phyloP scores from a whole-genome alignment of 2,329 filamentous ascomycete genomes.

The Chaetoscypha palmicola region DNA sequence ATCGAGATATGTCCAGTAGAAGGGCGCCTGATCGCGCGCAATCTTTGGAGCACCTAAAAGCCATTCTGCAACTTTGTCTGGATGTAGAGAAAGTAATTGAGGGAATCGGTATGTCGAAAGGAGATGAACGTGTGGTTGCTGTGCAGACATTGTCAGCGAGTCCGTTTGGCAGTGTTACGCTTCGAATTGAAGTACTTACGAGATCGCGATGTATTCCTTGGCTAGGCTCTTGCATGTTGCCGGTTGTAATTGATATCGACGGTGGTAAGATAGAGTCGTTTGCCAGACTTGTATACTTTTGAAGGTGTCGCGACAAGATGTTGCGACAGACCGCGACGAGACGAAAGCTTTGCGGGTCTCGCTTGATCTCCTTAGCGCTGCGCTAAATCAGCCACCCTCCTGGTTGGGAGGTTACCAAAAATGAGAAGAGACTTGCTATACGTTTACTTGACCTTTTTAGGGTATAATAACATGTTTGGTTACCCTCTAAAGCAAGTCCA shows the following conservation, averaged over 20 bases:
- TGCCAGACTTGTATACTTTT: too few relatives aligned
- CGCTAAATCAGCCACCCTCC: too few relatives aligned
- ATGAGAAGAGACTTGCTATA: too few relatives aligned
- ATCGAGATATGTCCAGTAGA: constrained; percentile 91
- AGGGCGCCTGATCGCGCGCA: constrained; percentile 73
- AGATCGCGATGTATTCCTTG: constrained; percentile 38
- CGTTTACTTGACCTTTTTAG: too few relatives aligned
- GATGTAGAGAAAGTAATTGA: constrained; percentile 59
- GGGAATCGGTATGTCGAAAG: constrained; percentile 80
- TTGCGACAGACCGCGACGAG: too few relatives aligned
- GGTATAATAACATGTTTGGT: too few relatives aligned
- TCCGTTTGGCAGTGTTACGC: neutral
- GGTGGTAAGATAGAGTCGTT: too few relatives aligned
- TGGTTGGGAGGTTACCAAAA: too few relatives aligned
- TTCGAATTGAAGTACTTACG: constrained; percentile 29
- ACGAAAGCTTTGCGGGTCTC: too few relatives aligned
- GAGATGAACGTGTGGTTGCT: constrained; percentile 67
- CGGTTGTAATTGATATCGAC: constrained; percentile 2
- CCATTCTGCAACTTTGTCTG: constrained; percentile 75
- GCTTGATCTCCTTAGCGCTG: too few relatives aligned
- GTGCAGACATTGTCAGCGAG: constrained; percentile 11
- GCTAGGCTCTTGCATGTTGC: constrained; percentile 39
- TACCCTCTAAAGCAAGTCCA: too few relatives aligned
- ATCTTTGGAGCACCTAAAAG: constrained; percentile 78
- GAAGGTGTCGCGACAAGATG: too few relatives aligned